phyloP scores from a whole-genome alignment of 345 rosid species.

The Angophora floribunda region DNA sequence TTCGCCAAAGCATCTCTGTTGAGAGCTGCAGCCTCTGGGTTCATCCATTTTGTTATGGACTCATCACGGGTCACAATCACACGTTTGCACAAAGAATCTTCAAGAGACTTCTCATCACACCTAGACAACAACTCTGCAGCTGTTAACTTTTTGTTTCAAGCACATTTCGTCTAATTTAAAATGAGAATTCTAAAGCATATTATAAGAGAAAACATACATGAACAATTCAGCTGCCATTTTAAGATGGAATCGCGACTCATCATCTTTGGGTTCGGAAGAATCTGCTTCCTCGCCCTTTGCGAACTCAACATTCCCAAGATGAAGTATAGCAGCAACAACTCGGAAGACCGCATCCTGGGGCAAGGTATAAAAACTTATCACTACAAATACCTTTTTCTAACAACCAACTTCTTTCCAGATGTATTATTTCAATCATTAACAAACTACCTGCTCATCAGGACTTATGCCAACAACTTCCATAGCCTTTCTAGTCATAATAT shows the following conservation, averaged over 20 bases:
- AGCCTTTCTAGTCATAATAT: conserved; percentile 71
- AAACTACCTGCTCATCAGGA: conserved; percentile 68
- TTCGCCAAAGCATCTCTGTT: conserved; percentile 97
- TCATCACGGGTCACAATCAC: conserved; percentile 96
- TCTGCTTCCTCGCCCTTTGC: conserved; percentile 77
- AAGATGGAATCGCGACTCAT: conserved; percentile 67
- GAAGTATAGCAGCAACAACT: conserved; percentile 95
- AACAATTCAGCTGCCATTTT: conserved; percentile 80
- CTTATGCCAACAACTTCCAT: conserved; percentile 92
- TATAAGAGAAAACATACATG: conserved; percentile 34
- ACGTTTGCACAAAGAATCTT: conserved; percentile 92
- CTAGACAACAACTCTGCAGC: conserved; percentile 18
- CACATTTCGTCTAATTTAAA: neutral
- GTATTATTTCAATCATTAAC: neutral
- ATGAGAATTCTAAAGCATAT: neutral
- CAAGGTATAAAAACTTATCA: neutral
- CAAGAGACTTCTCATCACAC: conserved; percentile 81
- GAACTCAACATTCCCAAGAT: conserved; percentile 90
- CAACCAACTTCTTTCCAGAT: neutral
- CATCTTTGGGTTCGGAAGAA: conserved; percentile 81
- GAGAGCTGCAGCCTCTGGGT: conserved; percentile 75
- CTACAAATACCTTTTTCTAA: neutral
- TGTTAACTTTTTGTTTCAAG: neutral
- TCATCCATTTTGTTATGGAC: conserved; percentile 85
- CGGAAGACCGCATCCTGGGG: conserved; percentile 80